Evolutionary conservation across 768 basidiomycete species (phyloP), one percentile per base, ranked within the genome.

Genomic region (Hericium coralloides): DNA sequence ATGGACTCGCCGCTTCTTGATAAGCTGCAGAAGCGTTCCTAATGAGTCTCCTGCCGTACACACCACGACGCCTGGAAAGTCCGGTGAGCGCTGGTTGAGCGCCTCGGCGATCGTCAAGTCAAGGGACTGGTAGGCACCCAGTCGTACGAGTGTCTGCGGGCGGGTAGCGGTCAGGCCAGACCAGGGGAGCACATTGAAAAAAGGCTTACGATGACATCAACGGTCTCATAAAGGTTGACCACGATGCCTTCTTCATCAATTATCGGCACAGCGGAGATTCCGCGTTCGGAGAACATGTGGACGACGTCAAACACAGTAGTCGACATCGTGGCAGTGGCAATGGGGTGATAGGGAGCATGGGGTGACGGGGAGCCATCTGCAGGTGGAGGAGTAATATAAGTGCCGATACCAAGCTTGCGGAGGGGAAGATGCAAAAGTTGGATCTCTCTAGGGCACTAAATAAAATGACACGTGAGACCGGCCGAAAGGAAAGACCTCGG

Each of bases 291-390:
- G 70, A 98, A 98, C 88, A 95, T 93, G 67, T 99, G 97, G 2
- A 98, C 97, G 58, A 98, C 93, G 66, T 98, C 94, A 65, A 97
- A 98, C 2, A 99, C 97, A 26, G 90, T 88, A 0, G 95, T 97
- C 56, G 84, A 75, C 65, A 95, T 76, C 36, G 85, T 94, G 12
- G 95, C 95, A 0, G 94, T 97, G 5, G 91, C 89, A 56, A 98
- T 85, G 2, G 97, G 97, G 69, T 87, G 81, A 70, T 85, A 98
- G 1, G 88, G 90, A 57, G 87, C 86, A 43, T 79, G 74, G 52
- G 75, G 76, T 52, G 80, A 77, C 6, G 79, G 72, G 8, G 70
- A 68, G 41, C 80, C 79, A 6, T 69, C 70, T 7, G 77, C 68
- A 17, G 82, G 77, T 17, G 81, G 74, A 37, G 62, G 68, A 5